These are phyloP conservation scores for Candida morakotiae DNA, from an alignment of 805 yeast genomes.

Conservation along the genomic window DNA sequence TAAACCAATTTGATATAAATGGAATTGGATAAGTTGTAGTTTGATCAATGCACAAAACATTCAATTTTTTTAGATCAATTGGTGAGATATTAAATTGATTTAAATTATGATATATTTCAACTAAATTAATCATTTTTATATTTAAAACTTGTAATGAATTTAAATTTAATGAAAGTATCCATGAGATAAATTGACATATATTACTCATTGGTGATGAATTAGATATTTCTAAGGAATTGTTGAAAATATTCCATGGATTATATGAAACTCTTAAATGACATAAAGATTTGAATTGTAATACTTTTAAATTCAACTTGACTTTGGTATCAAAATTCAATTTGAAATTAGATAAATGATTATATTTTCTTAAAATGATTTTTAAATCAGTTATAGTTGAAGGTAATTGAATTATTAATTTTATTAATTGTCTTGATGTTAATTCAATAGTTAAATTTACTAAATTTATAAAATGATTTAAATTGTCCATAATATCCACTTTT, in stretches of 20 bases:
- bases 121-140: slow-evolving; percentile 3
- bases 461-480: neutral
- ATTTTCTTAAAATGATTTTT: neutral
- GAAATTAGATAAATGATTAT: neutral
- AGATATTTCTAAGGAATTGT: too few relatives aligned
- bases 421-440: neutral
- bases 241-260: too few relatives aligned
- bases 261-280: too few relatives aligned
- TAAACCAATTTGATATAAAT: slow-evolving; percentile 1
- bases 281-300: neutral
- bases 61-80: slow-evolving; percentile 13
- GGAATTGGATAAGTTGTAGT: slow-evolving; percentile 4
- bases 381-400: slow-evolving; percentile 4
- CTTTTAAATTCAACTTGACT: neutral
- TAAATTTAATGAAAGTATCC: neutral
- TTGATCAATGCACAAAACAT: slow-evolving; percentile 20
- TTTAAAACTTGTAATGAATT: neutral
- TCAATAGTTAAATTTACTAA: slow-evolving; percentile 1
- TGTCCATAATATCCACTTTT: neutral
- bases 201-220: neutral
- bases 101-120: neutral
- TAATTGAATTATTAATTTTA: neutral
- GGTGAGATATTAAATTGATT: neutral
- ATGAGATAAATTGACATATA: neutral
- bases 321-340: neutral